A percentile compares a stretch with the other conserved stretches of the same genome.
phyloP scores from a whole-genome alignment of 257 asterid genomes.

The Jacaranda copaia region DNA sequence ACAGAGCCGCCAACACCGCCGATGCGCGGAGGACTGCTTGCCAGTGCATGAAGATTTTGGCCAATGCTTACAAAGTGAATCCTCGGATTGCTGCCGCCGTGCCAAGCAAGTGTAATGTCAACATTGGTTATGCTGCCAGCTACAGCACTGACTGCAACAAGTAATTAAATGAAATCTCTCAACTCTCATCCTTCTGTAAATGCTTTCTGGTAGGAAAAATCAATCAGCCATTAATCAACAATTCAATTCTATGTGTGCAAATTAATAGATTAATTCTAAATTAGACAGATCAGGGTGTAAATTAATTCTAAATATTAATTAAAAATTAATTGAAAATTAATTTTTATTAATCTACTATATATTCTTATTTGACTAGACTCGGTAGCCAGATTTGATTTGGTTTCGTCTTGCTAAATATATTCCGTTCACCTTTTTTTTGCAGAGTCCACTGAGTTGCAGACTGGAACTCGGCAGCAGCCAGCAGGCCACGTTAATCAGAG shows the following conservation, averaged over 20 bases:
- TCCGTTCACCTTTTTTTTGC: not conserved
- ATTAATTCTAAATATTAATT: too few relatives aligned
- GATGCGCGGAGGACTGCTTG: slow-evolving; percentile 34
- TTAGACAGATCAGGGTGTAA: too few relatives aligned
- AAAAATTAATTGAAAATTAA: too few relatives aligned
- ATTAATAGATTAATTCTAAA: too few relatives aligned
- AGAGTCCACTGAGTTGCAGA: slow-evolving; percentile 11
- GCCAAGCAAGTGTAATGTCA: slow-evolving; percentile 24
- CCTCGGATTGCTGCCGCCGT: slow-evolving; percentile 17
- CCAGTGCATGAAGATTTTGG: slow-evolving; percentile 34
- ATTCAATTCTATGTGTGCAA: too few relatives aligned
- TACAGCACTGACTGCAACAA: slow-evolving; percentile 36
- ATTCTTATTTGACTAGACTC: too few relatives aligned
- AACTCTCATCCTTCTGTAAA: too few relatives aligned
- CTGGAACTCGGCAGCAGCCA: slow-evolving; percentile 6
- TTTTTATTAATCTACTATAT: too few relatives aligned
- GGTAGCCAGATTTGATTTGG: not conserved
- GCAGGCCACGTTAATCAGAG: not conserved
- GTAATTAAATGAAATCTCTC: not conserved
- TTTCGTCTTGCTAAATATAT: not conserved
- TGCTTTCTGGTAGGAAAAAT: too few relatives aligned
- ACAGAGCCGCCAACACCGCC: slow-evolving; percentile 8
- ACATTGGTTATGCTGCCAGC: slow-evolving; percentile 38
- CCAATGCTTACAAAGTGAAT: slow-evolving; percentile 21
- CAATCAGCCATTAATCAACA: too few relatives aligned